Evolutionary conservation across 1,139 yeast genomes (phyloP), one percentile per base, ranked within the genome.

Genomic region (Pichia sp.): DNA sequence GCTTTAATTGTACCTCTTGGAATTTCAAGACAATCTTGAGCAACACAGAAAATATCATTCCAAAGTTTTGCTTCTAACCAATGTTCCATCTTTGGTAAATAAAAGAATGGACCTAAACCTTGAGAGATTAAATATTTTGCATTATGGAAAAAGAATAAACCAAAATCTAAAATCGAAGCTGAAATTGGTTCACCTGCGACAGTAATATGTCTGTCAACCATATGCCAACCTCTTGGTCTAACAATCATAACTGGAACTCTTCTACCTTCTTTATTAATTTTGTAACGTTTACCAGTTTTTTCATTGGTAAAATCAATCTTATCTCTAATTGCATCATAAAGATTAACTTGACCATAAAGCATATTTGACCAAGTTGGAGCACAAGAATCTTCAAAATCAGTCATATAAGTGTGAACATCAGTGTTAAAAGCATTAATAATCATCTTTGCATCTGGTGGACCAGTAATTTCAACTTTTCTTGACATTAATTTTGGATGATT

Each of bases 351-450:
- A 48, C 97, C 98, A 56, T 78, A 73, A 51, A 86, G 79, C 73
- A 87, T 76, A 67, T 87, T 89, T 56, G 69, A 69, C 97, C 97
- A 92, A 31, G 97, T 90, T 56, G 98, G 98, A 30, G 97, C 82
- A 58, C 89, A 81, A 30, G 96, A 87, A 69, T 89, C 97, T 67
- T 89, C 97, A 58, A 89, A 86, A 69, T 89, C 97, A 39, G 94
- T 82, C 97, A 89, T 89, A 66, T 89, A 89, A 41, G 96, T 87
- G 62, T 85, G 87, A 39, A 89, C 96, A 48, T 78, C 78, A 4
- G 96, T 80, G 69, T 89, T 89, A 62, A 89, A 76, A 22, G 97
- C 97, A 62, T 89, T 89, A 64, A 89, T 84, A 55, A 89, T 83
- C 97, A 89, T 89, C 66, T 89, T 89, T 56, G 96, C 79, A 65